phyloP scores from a whole-genome alignment of 768 basidiomycete species.

The Nidularia pulvinata region DNA sequence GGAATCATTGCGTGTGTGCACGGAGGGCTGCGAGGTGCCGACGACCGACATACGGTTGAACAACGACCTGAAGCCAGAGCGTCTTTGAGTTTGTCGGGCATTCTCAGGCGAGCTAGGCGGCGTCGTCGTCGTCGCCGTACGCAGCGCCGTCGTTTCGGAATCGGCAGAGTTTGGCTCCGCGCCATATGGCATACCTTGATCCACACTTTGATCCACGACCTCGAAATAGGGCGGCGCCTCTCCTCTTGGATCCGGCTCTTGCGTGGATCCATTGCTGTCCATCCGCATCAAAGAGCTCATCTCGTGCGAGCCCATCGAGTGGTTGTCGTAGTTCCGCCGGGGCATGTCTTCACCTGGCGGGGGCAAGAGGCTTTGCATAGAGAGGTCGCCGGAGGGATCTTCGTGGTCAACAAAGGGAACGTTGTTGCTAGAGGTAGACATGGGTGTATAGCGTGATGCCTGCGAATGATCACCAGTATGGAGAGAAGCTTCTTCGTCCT shows the following conservation, averaged over 20 bases:
- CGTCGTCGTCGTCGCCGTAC: slow-evolving; percentile 7
- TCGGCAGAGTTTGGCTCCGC: slow-evolving; percentile 7
- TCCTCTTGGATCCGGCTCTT: slow-evolving; percentile 43
- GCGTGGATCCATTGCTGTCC: slow-evolving; percentile 14
- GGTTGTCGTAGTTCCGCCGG: slow-evolving; percentile 24
- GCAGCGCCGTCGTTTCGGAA: slow-evolving; percentile 6
- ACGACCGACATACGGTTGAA: slow-evolving; percentile 33
- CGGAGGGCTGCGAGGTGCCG: slow-evolving; percentile 11
- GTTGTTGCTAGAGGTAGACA: slow-evolving; percentile 37
- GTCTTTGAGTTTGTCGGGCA: slow-evolving; percentile 13
- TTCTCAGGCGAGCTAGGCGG: slow-evolving; percentile 14
- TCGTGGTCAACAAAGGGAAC: slow-evolving; percentile 36
- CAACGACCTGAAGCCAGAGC: slow-evolving; percentile 50
- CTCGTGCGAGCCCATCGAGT: slow-evolving; percentile 21
- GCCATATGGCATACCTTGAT: not conserved
- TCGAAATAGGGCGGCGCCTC: slow-evolving; percentile 73
- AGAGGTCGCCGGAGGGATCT: slow-evolving; percentile 18
- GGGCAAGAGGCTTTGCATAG: slow-evolving; percentile 9
- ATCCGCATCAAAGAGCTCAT: slow-evolving; percentile 21
- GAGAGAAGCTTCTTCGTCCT: slow-evolving; percentile 25
- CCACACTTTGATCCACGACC: slow-evolving; percentile 26
- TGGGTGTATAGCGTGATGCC: slow-evolving; percentile 28
- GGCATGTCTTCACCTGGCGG: slow-evolving; percentile 15
- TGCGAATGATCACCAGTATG: slow-evolving; percentile 25
- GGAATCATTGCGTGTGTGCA: slow-evolving; percentile 30